Evolutionary conservation across 805 yeast species (phyloP).

Genomic region (Blastobotrys parvus): DNA sequence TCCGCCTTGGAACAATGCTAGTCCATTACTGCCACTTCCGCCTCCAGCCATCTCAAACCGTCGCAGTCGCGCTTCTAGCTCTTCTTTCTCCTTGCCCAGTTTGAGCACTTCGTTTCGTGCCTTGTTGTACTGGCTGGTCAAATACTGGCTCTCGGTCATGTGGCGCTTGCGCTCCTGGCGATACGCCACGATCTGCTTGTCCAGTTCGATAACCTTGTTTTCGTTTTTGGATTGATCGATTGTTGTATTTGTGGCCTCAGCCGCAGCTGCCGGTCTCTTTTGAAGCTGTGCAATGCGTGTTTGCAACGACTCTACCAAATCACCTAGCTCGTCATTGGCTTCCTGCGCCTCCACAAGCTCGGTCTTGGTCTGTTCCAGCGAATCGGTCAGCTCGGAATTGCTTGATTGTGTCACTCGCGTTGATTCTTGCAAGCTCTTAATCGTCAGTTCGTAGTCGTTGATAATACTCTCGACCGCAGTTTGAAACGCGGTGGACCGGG

Average conservation of each 20-base stretch:
- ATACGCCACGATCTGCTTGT: constrained; percentile 5
- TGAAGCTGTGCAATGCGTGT: not conserved
- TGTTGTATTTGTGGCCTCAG: not conserved
- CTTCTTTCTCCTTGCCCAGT: constrained; percentile 4
- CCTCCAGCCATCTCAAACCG: not conserved
- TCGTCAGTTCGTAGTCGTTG: constrained; percentile 15
- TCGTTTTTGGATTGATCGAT: not conserved
- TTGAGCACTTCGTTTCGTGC: constrained; percentile 8
- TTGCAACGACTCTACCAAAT: constrained; percentile 1
- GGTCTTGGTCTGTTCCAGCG: not conserved
- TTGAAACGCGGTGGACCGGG: constrained; percentile 13
- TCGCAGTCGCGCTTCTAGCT: constrained; percentile 2
- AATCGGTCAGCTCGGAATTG: constrained; percentile 4
- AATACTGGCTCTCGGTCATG: constrained; percentile 13
- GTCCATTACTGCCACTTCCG: not conserved
- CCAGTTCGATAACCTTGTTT: constrained; percentile 1
- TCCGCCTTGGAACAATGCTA: not conserved
- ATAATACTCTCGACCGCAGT: constrained; percentile 14
- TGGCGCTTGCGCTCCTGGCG: constrained; percentile 14
- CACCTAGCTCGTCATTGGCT: constrained; percentile 4
- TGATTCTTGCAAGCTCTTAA: constrained; percentile 12
- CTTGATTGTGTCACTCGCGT: constrained; percentile 6
- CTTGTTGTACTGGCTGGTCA: constrained; percentile 15
- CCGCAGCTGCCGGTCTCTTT: not conserved
- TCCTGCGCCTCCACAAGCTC: constrained; percentile 2